Percentiles rank a stretch among this genome's conserved stretches.
Evolutionary conservation across 331 rosid genomes (phyloP).

Genomic region (Stylosanthes scabra): DNA sequence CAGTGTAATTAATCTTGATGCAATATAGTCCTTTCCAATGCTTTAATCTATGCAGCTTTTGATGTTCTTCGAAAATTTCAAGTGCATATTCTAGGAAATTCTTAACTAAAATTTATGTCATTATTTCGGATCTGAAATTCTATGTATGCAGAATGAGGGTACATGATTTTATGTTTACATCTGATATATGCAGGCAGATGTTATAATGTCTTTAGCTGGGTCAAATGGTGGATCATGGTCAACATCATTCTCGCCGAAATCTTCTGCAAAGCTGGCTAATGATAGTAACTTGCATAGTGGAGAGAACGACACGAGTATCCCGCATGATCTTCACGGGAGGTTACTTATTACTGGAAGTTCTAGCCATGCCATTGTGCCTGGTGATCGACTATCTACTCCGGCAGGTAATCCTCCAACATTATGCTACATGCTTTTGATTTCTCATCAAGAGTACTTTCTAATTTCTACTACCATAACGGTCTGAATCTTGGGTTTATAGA

Average conservation of each 20-base stretch:
- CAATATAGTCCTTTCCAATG: background rate
- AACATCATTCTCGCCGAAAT: conserved; percentile 76
- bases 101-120: conserved; percentile 7
- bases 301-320: conserved; percentile 68
- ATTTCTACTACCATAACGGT: background rate
- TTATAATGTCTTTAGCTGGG: conserved; percentile 97
- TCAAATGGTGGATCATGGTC: conserved; percentile 99
- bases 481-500: background rate
- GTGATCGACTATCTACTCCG: conserved; percentile 56
- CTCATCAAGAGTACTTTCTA: background rate
- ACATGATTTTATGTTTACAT: conserved; percentile 30
- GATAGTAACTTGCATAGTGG: conserved; percentile 61
- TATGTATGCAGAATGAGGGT: conserved; percentile 2
- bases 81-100: conserved; percentile 15
- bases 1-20: background rate
- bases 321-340: conserved; percentile 68
- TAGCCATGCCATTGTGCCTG: conserved; percentile 51
- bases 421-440: conserved; percentile 16
- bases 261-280: conserved; percentile 50
- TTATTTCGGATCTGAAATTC: conserved; percentile 27
- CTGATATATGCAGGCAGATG: conserved; percentile 76
- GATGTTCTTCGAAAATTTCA: conserved; percentile 31
- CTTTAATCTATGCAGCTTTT: conserved; percentile 11
- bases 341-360: conserved; percentile 58
- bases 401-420: conserved; percentile 53